A percentile compares a stretch with the other conserved stretches of the same genome.
Evolutionary conservation across 176 grass and related monocot species (phyloP).

Genomic region (Aegilops longissima): DNA sequence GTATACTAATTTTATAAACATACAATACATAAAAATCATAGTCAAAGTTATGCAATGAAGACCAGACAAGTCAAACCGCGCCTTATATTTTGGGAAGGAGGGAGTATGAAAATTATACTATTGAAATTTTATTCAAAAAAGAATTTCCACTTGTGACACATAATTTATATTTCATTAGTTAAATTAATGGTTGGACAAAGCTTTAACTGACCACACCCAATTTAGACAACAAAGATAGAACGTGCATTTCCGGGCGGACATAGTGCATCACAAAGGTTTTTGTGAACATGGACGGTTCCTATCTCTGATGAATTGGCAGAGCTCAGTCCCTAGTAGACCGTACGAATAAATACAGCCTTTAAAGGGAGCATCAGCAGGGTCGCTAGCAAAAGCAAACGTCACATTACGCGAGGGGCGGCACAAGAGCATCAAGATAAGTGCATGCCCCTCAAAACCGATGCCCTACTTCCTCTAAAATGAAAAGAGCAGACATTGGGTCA

Average conservation of each 20-base stretch:
- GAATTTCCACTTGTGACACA: too few species aligned
- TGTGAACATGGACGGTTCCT: neutral
- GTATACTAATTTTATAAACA: too few species aligned
- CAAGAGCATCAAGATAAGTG: constrained; percentile 13
- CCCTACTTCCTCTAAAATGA: constrained; percentile 24
- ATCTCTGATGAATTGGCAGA: constrained; percentile 2
- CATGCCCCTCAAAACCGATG: constrained; percentile 23
- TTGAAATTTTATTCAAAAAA: too few species aligned
- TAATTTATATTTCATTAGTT: too few species aligned
- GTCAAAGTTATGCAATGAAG: too few species aligned
- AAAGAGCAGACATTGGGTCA: constrained; percentile 40
- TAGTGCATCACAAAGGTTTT: neutral
- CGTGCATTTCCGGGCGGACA: neutral
- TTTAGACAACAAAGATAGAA: neutral
- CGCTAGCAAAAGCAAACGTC: neutral
- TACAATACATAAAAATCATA: too few species aligned
- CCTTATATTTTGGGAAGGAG: too few species aligned
- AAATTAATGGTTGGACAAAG: neutral
- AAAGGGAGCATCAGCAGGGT: neutral
- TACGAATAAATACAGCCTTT: constrained; percentile 18
- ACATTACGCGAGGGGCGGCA: neutral
- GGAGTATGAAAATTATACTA: too few species aligned
- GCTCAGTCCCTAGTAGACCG: neutral
- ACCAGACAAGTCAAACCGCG: too few species aligned
- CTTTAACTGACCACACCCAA: neutral